Evolutionary conservation across 306 rosid species (phyloP).

Genomic region (Hippophae tibetana): DNA sequence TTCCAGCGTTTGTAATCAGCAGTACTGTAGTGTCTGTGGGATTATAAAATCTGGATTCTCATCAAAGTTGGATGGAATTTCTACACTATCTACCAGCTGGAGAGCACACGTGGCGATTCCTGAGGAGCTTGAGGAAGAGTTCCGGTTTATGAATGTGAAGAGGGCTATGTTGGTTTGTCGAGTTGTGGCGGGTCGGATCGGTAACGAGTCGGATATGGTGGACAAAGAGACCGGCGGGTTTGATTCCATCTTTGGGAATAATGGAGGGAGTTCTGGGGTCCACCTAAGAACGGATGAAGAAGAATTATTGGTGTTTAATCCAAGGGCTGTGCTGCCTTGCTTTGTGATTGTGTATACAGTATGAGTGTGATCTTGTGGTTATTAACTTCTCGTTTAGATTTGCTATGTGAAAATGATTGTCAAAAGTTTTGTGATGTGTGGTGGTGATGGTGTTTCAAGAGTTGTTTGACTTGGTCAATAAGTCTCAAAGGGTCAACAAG

Average conservation of each 20-base stretch:
- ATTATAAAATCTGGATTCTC: conserved; percentile 83
- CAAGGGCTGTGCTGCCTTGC: conserved; percentile 97
- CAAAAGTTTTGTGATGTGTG: no score
- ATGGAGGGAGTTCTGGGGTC: conserved; percentile 42
- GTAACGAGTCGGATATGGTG: conserved; percentile 35
- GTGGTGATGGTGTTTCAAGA: no score
- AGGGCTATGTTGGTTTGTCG: conserved; percentile 88
- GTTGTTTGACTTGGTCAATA: no score
- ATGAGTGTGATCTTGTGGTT: conserved; percentile 20
- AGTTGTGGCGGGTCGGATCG: conserved; percentile 87
- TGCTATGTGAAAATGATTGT: no score
- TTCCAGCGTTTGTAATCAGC: conserved; percentile 62
- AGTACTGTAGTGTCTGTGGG: conserved; percentile 74
- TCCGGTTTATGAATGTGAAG: conserved; percentile 76
- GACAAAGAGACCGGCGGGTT: conserved; percentile 59
- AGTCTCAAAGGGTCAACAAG: no score
- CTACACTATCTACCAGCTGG: conserved; percentile 81
- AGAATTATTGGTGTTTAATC: conserved; percentile 80
- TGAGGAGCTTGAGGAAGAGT: conserved; percentile 70
- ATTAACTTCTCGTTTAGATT: not conserved
- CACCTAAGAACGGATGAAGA: conserved; percentile 61
- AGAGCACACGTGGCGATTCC: conserved; percentile 82
- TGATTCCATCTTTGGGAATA: conserved; percentile 59
- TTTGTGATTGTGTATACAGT: conserved; percentile 80
- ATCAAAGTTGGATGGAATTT: conserved; percentile 75